These are phyloP conservation scores for Ligustrum vulgare DNA, from an alignment of 257 asterid genomes.

Conservation along the genomic window DNA sequence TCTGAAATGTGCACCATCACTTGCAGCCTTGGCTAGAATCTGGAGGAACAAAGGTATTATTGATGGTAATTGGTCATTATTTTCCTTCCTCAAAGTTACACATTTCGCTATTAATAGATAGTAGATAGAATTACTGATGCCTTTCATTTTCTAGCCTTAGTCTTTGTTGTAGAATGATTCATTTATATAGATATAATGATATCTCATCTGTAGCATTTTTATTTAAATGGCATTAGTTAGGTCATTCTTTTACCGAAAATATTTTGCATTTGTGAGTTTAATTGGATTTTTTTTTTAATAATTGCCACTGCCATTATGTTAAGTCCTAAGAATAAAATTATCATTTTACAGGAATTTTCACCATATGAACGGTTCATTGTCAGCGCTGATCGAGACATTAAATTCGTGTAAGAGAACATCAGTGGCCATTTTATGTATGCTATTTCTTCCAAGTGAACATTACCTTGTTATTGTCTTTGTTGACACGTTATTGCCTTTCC, in stretches of 20 bases:
- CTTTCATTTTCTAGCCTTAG: not conserved
- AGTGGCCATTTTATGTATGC: slow-evolving; percentile 9
- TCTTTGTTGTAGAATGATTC: not conserved
- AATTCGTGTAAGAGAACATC: slow-evolving; percentile 65
- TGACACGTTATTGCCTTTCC: slow-evolving; percentile 79
- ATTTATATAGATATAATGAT: not conserved
- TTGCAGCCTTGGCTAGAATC: no score
- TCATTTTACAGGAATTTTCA: slow-evolving; percentile 72
- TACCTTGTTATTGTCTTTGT: slow-evolving; percentile 25
- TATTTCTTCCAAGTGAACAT: not conserved
- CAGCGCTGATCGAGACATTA: slow-evolving; percentile 93
- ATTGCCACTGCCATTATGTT: not conserved
- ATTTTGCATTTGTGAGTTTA: slow-evolving; percentile 1
- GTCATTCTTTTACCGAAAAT: not conserved
- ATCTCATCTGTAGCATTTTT: not conserved
- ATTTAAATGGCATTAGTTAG: not conserved
- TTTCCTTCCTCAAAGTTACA: no score
- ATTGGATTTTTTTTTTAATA: not conserved
- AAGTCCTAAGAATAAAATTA: not conserved
- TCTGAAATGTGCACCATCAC: no score
- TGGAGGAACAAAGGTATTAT: no score
- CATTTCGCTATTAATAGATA: no score
- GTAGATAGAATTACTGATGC: no score
- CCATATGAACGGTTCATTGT: slow-evolving; percentile 71
- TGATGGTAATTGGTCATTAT: no score